A percentile compares a stretch with the other conserved stretches of the same genome.
Evolutionary conservation across 225 moss, liverwort and hornwort genomes (phyloP).

Genomic region (Bryoerythrophyllum caledonicum): DNA sequence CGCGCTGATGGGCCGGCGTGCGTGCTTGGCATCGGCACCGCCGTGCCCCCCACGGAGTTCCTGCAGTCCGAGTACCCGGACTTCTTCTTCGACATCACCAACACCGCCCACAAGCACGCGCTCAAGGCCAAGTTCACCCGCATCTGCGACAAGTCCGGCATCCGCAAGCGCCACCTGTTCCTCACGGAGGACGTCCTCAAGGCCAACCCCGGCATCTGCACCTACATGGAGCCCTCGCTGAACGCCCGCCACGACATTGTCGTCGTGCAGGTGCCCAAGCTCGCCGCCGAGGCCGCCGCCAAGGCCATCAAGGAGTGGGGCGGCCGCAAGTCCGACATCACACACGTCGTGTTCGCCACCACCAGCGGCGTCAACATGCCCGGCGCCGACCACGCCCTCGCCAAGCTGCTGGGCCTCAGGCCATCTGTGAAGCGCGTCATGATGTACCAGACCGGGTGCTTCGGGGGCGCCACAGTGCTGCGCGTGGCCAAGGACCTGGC

Average conservation of each 20-base stretch:
- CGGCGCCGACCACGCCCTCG: background rate
- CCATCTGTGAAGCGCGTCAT: background rate
- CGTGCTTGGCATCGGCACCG: background rate
- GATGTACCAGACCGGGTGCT: background rate
- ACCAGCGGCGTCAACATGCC: background rate
- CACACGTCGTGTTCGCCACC: background rate
- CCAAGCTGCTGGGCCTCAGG: background rate
- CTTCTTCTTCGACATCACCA: background rate
- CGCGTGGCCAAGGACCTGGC: background rate
- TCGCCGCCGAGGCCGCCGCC: background rate
- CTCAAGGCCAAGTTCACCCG: background rate
- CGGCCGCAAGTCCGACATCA: background rate
- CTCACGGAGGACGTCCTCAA: background rate
- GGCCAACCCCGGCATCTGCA: background rate
- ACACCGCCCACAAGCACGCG: background rate
- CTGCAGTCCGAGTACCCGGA: background rate
- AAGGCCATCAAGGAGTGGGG: background rate
- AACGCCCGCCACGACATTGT: background rate
- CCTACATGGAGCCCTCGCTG: background rate
- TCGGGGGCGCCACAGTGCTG: background rate
- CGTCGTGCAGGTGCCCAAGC: background rate
- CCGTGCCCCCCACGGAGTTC: background rate
- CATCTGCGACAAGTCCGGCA: background rate
- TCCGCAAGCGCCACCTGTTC: background rate
- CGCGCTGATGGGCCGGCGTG: background rate